Base-by-base conservation (phyloP, 768 basidiomycete genomes). In the Coprinopsis sp. region DNA sequence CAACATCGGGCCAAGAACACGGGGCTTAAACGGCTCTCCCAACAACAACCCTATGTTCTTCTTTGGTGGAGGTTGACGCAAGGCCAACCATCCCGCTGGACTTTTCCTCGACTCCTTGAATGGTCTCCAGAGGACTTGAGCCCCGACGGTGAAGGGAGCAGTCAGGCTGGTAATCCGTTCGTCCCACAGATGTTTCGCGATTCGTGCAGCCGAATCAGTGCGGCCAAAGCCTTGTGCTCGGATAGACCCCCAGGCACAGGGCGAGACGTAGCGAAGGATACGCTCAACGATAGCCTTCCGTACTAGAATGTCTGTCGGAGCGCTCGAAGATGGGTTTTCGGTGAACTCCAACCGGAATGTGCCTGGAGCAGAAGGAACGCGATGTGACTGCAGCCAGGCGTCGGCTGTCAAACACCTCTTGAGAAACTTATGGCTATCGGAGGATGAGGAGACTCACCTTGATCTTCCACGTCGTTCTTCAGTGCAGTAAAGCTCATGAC, bases 241-340 rank as follows among this genome's bases (percentile, higher is more conserved):
- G 14, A 74, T 56, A 37, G 79, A 79, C 4, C 90, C 90, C 90
- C 90, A 92, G 2, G 87, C 83, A 30, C 76, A 68, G 36, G 79
- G 82, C 0, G 89, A 91, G 33, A 81, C 66, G 55, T 81, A 85
- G 12, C 87, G 86, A 42, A 89, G 65, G 23, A 83, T 67, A 25
- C 80, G 75, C 33, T 75, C 62, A 50, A 81, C 58, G 34, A 82
- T 56, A 2, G 73, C 71, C 34, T 55, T 59, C 41, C 64, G 69
- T 14, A 77, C 57, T 14, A 63, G 51, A 1, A 62, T 60, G 14
- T 49, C 28, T 31, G 74, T 64, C 1, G 57, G 49, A 37, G 77
- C 63, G 1, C 57, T 44, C 28, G 57, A n/a, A n/a, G 39, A 0
- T 81, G 56, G 2, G 60, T 52, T 7, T 56, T 50, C 11, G 59